A percentile compares a stretch with the other conserved stretches of the same genome.
These are phyloP conservation scores for Schizosaccharomyces versatilis DNA, from an alignment of 1,139 yeast genomes.

Conservation along the genomic window DNA sequence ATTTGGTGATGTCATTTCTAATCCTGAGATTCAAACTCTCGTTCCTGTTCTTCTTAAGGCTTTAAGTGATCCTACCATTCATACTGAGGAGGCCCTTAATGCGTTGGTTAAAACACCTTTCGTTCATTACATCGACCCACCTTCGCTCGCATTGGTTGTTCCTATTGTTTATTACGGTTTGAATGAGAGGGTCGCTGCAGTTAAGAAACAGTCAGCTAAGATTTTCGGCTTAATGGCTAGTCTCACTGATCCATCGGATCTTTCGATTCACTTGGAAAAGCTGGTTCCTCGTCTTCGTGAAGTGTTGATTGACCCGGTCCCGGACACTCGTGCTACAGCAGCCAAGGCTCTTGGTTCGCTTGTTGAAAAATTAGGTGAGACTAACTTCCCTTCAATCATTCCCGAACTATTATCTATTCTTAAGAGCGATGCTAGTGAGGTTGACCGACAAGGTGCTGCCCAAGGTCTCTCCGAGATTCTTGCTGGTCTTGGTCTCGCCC, in stretches of 20 bases:
- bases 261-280: conserved; percentile 58
- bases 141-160: conserved; percentile 74
- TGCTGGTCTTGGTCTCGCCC: conserved; percentile 69
- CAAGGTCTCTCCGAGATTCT: conserved; percentile 90
- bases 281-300: conserved; percentile 64
- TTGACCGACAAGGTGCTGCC: conserved; percentile 91
- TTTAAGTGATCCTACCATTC: conserved; percentile 81
- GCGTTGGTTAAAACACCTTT: conserved; percentile 75
- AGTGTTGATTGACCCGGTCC: conserved; percentile 97
- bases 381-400: conserved; percentile 77
- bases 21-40: conserved; percentile 80
- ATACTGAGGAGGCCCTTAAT: conserved; percentile 74
- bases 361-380: conserved; percentile 91
- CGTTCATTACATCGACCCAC: conserved; percentile 94
- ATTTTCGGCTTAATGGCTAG: conserved; percentile 97
- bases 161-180: conserved; percentile 91
- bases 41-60: conserved; percentile 84
- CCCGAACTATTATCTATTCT: conserved; percentile 58
- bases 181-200: conserved; percentile 76
- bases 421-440: conserved; percentile 58
- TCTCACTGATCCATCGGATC: conserved; percentile 68
- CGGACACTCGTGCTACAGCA: conserved; percentile 90
- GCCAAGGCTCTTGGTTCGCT: conserved; percentile 91
- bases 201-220: conserved; percentile 86
- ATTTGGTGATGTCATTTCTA: conserved; percentile 90